These are phyloP conservation scores for Hevea brasiliensis DNA, from an alignment of 345 rosid species.

Conservation along the genomic window DNA sequence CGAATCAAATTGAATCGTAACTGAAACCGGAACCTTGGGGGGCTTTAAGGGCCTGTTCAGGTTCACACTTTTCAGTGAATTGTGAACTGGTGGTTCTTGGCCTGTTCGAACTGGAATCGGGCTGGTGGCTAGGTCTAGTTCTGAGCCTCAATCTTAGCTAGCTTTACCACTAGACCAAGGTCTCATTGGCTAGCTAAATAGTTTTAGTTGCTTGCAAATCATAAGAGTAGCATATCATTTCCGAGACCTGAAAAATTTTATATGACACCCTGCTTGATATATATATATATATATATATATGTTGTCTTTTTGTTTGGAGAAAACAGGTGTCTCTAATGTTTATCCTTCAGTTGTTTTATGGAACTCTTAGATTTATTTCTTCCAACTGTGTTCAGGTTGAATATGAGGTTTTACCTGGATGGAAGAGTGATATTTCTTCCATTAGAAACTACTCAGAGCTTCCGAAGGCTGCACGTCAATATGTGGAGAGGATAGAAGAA, in stretches of 20 bases:
- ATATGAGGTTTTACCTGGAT: slow-evolving; percentile 88
- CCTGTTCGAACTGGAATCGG: no score
- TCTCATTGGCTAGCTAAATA: no score
- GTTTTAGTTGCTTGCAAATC: neutral
- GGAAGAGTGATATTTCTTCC: slow-evolving; percentile 80
- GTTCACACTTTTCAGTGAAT: no score
- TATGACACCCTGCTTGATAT: neutral
- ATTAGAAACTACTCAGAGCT: slow-evolving; percentile 74
- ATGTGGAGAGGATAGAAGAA: slow-evolving; percentile 89
- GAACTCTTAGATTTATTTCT: slow-evolving; percentile 1
- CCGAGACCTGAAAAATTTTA: neutral
- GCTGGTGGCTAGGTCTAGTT: no score
- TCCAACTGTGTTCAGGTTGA: slow-evolving; percentile 56
- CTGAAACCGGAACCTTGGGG: no score
- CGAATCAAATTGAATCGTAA: no score
- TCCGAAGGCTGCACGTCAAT: slow-evolving; percentile 73
- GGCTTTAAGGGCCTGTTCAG: no score
- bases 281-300: no score
- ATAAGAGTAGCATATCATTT: neutral
- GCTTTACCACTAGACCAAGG: no score
- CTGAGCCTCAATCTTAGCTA: no score
- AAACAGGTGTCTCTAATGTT: neutral
- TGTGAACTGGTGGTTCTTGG: no score
- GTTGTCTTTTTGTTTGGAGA: neutral
- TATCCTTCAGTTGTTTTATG: neutral